phyloP scores from a whole-genome alignment of 2,329 filamentous ascomycete species.

The Purpureocillium takamizusanense region DNA sequence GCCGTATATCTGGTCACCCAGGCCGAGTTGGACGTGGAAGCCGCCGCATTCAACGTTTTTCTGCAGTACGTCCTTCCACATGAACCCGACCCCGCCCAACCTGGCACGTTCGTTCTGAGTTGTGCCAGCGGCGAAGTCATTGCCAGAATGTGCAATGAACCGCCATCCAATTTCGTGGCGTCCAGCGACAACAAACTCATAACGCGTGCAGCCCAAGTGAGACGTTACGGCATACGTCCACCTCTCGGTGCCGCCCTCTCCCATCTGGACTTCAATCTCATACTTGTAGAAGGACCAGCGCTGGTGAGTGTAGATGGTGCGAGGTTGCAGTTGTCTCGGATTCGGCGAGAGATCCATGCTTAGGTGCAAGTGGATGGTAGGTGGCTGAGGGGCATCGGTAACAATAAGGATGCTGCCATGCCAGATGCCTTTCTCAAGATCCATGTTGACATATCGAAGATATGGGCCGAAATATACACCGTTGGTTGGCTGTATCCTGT shows the following conservation, averaged over 20 bases:
- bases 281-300: constrained; percentile 96
- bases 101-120: constrained; percentile 77
- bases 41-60: constrained; percentile 95
- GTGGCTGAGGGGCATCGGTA: constrained; percentile 83
- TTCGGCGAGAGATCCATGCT: constrained; percentile 88
- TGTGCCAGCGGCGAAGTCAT: constrained; percentile 86
- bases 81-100: constrained; percentile 81
- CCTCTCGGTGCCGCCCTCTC: constrained; percentile 67
- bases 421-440: constrained; percentile 84
- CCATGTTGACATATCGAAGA: constrained; percentile 93
- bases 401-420: constrained; percentile 88
- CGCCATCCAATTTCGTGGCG: constrained; percentile 87
- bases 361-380: constrained; percentile 91
- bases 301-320: constrained; percentile 80
- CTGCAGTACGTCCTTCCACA: constrained; percentile 99
- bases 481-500: constrained; percentile 87
- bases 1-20: constrained; percentile 92
- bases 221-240: constrained; percentile 99
- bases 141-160: constrained; percentile 91
- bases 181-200: constrained; percentile 92
- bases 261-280: constrained; percentile 83
- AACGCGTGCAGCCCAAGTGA: constrained; percentile 92
- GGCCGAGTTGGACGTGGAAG: constrained; percentile 86
- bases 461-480: constrained; percentile 98
- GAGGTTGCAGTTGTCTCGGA: constrained; percentile 74